Base-by-base conservation (phyloP, 306 rosid genomes). In the Clitoria ternatea region DNA sequence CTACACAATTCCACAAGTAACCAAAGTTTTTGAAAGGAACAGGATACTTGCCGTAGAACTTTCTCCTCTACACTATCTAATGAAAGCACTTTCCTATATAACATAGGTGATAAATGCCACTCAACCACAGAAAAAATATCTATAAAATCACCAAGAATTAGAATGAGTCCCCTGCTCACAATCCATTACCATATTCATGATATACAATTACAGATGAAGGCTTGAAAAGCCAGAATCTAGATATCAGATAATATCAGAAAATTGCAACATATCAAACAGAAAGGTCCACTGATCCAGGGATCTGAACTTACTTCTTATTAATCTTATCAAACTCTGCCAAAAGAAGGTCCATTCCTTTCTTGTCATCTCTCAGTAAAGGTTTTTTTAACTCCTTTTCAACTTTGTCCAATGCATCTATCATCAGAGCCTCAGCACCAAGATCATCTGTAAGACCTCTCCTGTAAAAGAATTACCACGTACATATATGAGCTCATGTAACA, bases 321-420 rank as follows among this genome's bases (percentile, higher is more conserved):
- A 94, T 79, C 86, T 86, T 87, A 43, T 89, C 97, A 71, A 89
- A 91, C 85, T 94, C 97, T 14, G 96, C 89, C 86, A 77, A 2
- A 42, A 94, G 96, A 81, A 89, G 69, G 80, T 85, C 88, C 96
- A 89, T 91, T 82, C 96, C 96, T 77, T 89, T 94, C 79, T 82
- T 85, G 57, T 94, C 99, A 81, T 85, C 70, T 84, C 97, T 89
- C 91, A 91, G 10, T 64, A 94, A 88, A 66, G 99, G 95, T 62
- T 87, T 87, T 55, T 91, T 91, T 32, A 89, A 74, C 17, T 91
- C 87, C 43, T 91, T 89, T 84, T 94, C 99, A 57, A 94, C 69
- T 86, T 86, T 94, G 48, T 91, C 97, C 86, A 94, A 73, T 32
- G 99, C 96, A 45, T 84, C 92, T 22, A 91, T 52, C 99, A 94